These are phyloP conservation scores for Vaccinium vitisidaea DNA, from an alignment of 148 eudicot species.

Conservation along the genomic window DNA sequence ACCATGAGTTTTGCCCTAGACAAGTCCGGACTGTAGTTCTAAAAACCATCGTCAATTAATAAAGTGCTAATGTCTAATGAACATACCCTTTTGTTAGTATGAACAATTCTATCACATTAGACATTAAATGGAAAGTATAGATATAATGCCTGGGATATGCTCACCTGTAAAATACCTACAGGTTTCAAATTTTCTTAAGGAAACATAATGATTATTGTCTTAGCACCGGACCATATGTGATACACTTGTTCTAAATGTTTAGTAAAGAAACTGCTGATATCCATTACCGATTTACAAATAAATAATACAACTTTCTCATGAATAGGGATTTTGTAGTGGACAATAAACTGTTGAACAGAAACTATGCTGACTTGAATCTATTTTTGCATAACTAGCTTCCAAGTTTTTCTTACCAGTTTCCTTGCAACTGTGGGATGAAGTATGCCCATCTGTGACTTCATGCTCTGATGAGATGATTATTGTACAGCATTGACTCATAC, in stretches of 20 bases:
- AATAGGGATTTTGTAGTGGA: no score
- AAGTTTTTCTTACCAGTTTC: not conserved
- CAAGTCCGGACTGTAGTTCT: not conserved
- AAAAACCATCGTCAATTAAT: not conserved
- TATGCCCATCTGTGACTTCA: not conserved
- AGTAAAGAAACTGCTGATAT: no score
- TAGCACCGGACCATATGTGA: not conserved
- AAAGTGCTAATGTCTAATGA: not conserved
- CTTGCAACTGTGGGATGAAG: not conserved
- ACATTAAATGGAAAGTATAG: no score
- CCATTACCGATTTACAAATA: no score
- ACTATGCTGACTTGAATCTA: not conserved
- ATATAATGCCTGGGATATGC: no score
- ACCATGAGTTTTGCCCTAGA: not conserved
- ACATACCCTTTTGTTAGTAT: no score
- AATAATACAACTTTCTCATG: no score
- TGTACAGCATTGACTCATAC: not conserved
- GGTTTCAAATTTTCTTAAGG: constrained; percentile 1
- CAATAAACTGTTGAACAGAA: not conserved
- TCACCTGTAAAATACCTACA: no score
- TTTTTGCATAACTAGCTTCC: not conserved
- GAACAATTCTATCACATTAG: not conserved
- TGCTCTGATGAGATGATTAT: constrained; percentile 10
- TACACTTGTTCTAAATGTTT: not conserved
- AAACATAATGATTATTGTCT: not conserved